These are phyloP conservation scores for Falciphora oryzae DNA, from an alignment of 2,329 filamentous ascomycete genomes.

Conservation along the genomic window DNA sequence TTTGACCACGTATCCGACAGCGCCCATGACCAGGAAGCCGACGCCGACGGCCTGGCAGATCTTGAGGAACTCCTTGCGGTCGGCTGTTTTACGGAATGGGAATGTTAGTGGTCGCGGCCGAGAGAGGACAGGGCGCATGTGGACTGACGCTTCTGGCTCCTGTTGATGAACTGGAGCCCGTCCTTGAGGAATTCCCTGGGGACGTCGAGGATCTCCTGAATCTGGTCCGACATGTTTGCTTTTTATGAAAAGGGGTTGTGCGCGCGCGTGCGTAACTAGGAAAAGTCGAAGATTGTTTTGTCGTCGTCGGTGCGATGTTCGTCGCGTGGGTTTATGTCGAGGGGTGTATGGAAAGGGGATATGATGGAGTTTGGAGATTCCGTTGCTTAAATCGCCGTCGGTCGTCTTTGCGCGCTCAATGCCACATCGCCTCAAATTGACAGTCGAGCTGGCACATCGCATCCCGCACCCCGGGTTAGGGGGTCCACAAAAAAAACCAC, in stretches of 20 bases:
- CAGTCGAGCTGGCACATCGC: neutral
- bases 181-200: constrained; percentile 60
- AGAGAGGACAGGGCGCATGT: neutral
- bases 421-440: constrained; percentile 10
- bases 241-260: neutral
- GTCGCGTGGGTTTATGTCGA: neutral
- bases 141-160: constrained; percentile 55
- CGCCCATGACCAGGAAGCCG: constrained; percentile 65
- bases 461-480: neutral
- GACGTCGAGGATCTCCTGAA: constrained; percentile 66
- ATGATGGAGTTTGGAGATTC: neutral
- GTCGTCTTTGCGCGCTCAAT: neutral
- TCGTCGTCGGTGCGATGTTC: neutral
- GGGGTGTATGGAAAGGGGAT: neutral
- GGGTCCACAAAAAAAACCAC: neutral
- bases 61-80: constrained; percentile 50
- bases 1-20: constrained; percentile 66
- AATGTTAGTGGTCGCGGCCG: neutral
- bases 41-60: constrained; percentile 54
- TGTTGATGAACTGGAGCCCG: constrained; percentile 56
- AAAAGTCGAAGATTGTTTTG: neutral
- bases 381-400: neutral
- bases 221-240: constrained; percentile 55
- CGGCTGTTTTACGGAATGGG: constrained; percentile 28
- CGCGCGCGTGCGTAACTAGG: neutral